Evolutionary conservation across 805 yeast species (phyloP), one percentile per base, ranked within the genome.

Genomic region (Kluyveromyces nonfermentans): DNA sequence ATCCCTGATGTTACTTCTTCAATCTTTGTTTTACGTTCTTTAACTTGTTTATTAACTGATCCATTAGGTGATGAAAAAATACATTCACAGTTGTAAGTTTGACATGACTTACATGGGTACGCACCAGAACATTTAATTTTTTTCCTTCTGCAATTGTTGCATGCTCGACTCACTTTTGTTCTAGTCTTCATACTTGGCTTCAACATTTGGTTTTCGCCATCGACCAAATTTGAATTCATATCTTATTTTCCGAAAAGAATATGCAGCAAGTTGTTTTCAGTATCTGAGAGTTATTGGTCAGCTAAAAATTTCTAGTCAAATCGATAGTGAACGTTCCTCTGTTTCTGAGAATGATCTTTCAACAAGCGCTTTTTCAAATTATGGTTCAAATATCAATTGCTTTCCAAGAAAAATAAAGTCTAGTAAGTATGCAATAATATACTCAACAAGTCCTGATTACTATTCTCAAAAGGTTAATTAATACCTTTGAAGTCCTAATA

Each of bases 41-140:
- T 21, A 14, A 5, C 35, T 21, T 34, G 15, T n/a, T 32, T 33
- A 14, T 19, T 10, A 14, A 42, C 12, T 18, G 45, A 19, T 17
- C 40, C 33, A n/a, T 37, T 39, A 19, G 37, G 41, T 10, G n/a
- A 8, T 1, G 30, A 19, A 44, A 44, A 60, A 7, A 55, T 43
- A 45, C 66, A 62, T 1, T 50, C 55, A 42, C 66, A 62, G 16
- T 48, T 47, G 43, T 61, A 61, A 15, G 59, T 56, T 18, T 55
- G 53, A 44, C 66, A 62, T 16, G 56, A 56, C 12, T 54, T 46
- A 48, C 66, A 62, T 12, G 66, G 66, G 28, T 46, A 52, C 8
- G 45, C 46, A 2, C 66, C 66, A n/a, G 61, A 59, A 42, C 66
- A 62, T 43, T 60, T 59, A 37, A 62, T 54, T 45, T 62, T 62